A percentile compares a stretch with the other conserved stretches of the same genome.
phyloP scores from a whole-genome alignment of 1,139 yeast genomes.

The Starmera stellimalicola region DNA sequence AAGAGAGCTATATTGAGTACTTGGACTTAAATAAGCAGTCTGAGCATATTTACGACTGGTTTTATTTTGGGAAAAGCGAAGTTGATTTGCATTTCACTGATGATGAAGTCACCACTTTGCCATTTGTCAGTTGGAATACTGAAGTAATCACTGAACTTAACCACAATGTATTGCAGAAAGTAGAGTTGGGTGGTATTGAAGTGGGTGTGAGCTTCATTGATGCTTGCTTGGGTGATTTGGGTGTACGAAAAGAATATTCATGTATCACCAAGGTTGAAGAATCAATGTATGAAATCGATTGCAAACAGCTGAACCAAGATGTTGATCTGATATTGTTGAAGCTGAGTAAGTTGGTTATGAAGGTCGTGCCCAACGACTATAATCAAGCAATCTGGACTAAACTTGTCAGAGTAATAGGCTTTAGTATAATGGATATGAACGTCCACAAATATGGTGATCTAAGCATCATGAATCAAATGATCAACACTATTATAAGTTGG shows the following conservation, averaged over 20 bases:
- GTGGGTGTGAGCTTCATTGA: background rate
- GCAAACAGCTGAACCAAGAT: background rate
- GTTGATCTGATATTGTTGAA: background rate
- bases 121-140: too few species aligned
- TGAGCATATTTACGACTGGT: slow-evolving; percentile 10
- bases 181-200: background rate
- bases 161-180: too few species aligned
- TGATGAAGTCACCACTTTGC: slow-evolving; percentile 1
- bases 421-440: background rate
- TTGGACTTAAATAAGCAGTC: slow-evolving; percentile 4
- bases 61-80: slow-evolving; percentile 5
- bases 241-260: background rate
- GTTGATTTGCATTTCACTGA: slow-evolving; percentile 1
- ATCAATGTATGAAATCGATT: background rate
- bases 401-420: background rate
- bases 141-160: too few species aligned
- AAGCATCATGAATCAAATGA: background rate
- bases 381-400: background rate
- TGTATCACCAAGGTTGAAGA: background rate
- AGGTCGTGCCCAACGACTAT: background rate
- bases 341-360: background rate
- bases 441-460: background rate
- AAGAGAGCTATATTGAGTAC: slow-evolving; percentile 8
- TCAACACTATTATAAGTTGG: background rate
- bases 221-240: background rate